Conservation (phyloP, 306 rosid species). For the Hippophae gyantsensis region DNA sequence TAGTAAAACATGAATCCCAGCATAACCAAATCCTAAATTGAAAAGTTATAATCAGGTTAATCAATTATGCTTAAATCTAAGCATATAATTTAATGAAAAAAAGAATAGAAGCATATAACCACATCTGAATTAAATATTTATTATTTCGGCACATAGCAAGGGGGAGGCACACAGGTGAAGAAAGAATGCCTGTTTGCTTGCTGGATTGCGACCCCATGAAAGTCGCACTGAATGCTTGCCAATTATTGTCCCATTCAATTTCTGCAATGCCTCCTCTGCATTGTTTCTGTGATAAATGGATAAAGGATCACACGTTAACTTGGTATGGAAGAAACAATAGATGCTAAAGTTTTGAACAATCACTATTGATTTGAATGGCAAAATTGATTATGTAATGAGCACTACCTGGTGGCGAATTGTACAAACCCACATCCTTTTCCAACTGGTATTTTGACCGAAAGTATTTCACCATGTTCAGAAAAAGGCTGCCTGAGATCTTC, state of each 20-base stretch:
- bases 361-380: slow-evolving; percentile 1
- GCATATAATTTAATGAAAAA: too few relatives aligned
- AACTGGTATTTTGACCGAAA: slow-evolving; percentile 90
- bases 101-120: too few relatives aligned
- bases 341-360: not conserved
- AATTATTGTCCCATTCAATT: slow-evolving; percentile 67
- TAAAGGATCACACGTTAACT: slow-evolving; percentile 16
- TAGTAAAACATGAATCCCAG: too few relatives aligned
- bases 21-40: too few relatives aligned
- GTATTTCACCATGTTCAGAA: slow-evolving; percentile 77
- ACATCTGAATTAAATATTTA: too few relatives aligned
- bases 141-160: not conserved
- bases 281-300: slow-evolving; percentile 48
- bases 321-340: not conserved
- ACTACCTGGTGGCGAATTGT: slow-evolving; percentile 80
- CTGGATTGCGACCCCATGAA: slow-evolving; percentile 99
- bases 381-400: slow-evolving; percentile 1
- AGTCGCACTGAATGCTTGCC: slow-evolving; percentile 95
- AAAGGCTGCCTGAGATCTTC: slow-evolving; percentile 94
- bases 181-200: slow-evolving; percentile 78
- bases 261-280: slow-evolving; percentile 93
- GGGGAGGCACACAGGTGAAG: not conserved
- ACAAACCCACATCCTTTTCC: slow-evolving; percentile 99
- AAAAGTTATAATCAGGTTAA: too few relatives aligned
- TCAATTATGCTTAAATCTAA: too few relatives aligned